Conservation (phyloP, 2,329 filamentous ascomycete species). For the Aureobasidium sp. region DNA sequence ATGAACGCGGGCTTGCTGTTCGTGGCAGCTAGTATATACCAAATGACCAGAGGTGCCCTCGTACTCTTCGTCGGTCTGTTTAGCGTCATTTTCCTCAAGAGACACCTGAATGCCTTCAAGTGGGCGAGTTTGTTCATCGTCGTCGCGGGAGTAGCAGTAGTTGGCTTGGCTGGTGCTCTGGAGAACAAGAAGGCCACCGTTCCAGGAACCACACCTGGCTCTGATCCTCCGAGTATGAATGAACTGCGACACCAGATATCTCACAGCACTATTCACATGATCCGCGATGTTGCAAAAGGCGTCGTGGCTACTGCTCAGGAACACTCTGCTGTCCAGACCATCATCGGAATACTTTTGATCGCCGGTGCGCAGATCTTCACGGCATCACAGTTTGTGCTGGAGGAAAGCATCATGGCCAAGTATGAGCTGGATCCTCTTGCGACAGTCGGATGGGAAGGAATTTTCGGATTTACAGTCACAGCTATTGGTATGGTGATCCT, state of each 20-base stretch:
- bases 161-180: constrained; percentile 81
- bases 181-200: constrained; percentile 53
- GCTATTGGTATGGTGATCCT: constrained; percentile 70
- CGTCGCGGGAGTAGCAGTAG: constrained; percentile 78
- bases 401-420: constrained; percentile 83
- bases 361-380: constrained; percentile 95
- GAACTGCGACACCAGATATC: constrained; percentile 1
- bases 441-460: constrained; percentile 92
- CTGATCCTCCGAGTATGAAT: constrained; percentile 8
- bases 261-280: neutral
- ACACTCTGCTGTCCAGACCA: constrained; percentile 57
- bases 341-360: constrained; percentile 83
- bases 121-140: constrained; percentile 86
- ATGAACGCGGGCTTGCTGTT: constrained; percentile 96
- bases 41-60: constrained; percentile 93
- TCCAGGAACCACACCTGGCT: constrained; percentile 23
- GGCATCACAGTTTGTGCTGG: constrained; percentile 88
- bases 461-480: constrained; percentile 83
- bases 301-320: constrained; percentile 37
- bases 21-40: constrained; percentile 92
- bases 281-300: constrained; percentile 26
- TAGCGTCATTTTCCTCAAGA: constrained; percentile 81
- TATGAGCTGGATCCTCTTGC: constrained; percentile 77
- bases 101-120: constrained; percentile 77
- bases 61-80: constrained; percentile 95